These are phyloP conservation scores for Boletus holoroseus DNA, from an alignment of 1,284 basidiomycete genomes.

Conservation along the genomic window DNA sequence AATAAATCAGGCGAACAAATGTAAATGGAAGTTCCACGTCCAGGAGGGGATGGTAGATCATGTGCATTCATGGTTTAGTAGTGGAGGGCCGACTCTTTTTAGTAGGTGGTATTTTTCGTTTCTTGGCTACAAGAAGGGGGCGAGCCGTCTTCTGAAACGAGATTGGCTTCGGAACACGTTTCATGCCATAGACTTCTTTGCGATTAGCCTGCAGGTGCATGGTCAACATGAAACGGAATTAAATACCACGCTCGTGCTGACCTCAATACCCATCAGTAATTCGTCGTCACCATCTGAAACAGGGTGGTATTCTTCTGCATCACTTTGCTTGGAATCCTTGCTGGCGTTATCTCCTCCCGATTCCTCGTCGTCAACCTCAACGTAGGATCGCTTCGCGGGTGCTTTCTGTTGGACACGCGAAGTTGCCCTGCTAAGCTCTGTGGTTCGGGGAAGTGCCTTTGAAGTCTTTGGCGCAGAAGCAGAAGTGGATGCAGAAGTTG, in stretches of 20 bases:
- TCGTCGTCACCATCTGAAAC: slow-evolving; percentile 51
- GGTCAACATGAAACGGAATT: slow-evolving; percentile 5
- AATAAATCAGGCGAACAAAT: slow-evolving; percentile 14
- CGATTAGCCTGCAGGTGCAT: slow-evolving; percentile 32
- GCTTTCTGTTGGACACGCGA: slow-evolving; percentile 23
- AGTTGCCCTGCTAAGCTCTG: background rate
- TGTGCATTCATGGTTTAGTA: slow-evolving; percentile 7
- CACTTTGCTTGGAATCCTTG: slow-evolving; percentile 22
- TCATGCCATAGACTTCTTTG: slow-evolving; percentile 34
- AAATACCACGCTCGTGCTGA: slow-evolving; percentile 23
- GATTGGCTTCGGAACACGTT: slow-evolving; percentile 14
- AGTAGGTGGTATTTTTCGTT: slow-evolving; percentile 18
- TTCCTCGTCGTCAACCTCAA: slow-evolving; percentile 32
- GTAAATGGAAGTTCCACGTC: background rate
- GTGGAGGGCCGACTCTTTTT: slow-evolving; percentile 17
- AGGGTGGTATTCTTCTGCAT: slow-evolving; percentile 18
- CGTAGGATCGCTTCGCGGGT: slow-evolving; percentile 28
- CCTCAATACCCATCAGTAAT: slow-evolving; percentile 49
- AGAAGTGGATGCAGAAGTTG: slow-evolving; percentile 13
- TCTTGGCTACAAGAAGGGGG: slow-evolving; percentile 17
- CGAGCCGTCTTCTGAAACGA: slow-evolving; percentile 9
- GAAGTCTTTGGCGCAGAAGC: slow-evolving; percentile 10
- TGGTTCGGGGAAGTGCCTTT: background rate
- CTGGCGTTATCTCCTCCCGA: slow-evolving; percentile 19
- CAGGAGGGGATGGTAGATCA: background rate